Percentiles rank a stretch among this genome's conserved stretches.
Conservation (phyloP, 2,329 filamentous ascomycete genomes). For the Aaosphaeria arxii region DNA sequence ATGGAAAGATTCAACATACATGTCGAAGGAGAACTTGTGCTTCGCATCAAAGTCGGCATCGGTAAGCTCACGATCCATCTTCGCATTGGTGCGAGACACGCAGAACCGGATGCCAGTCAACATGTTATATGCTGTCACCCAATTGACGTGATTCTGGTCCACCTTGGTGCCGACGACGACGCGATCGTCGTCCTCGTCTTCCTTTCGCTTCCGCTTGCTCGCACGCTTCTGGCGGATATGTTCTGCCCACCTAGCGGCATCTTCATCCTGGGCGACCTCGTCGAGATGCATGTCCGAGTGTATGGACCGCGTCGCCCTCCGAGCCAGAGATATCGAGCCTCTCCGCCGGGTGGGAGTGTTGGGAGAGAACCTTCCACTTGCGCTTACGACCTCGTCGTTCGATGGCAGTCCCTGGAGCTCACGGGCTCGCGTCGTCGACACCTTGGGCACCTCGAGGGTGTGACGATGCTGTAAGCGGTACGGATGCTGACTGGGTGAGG, state of each 20-base stretch:
- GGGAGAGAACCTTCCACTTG: constrained; percentile 81
- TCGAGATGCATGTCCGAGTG: constrained; percentile 82
- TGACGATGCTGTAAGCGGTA: constrained; percentile 74
- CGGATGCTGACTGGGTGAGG: constrained; percentile 50
- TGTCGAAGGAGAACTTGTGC: constrained; percentile 98
- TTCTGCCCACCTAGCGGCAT: constrained; percentile 88
- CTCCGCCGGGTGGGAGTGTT: constrained; percentile 63
- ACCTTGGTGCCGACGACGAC: constrained; percentile 97
- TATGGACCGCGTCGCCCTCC: constrained; percentile 79
- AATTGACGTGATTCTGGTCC: constrained; percentile 95
- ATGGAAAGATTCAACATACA: constrained; percentile 56
- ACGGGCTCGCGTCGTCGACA: constrained; percentile 59
- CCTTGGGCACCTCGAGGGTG: constrained; percentile 81
- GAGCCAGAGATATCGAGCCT: constrained; percentile 77
- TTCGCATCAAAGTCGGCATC: constrained; percentile 90
- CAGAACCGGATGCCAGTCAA: constrained; percentile 96
- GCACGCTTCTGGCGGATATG: constrained; percentile 88
- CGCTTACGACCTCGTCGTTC: constrained; percentile 60
- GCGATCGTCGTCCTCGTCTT: constrained; percentile 85
- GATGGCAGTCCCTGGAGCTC: constrained; percentile 54
- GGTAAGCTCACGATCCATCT: constrained; percentile 85
- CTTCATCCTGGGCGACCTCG: constrained; percentile 82
- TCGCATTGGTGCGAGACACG: constrained; percentile 93
- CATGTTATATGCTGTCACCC: constrained; percentile 99
- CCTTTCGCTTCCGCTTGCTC: constrained; percentile 77